Percentiles rank a stretch among this genome's conserved stretches.
Evolutionary conservation across 805 yeast genomes (phyloP).

Genomic region (Ogataea salicorniae): DNA sequence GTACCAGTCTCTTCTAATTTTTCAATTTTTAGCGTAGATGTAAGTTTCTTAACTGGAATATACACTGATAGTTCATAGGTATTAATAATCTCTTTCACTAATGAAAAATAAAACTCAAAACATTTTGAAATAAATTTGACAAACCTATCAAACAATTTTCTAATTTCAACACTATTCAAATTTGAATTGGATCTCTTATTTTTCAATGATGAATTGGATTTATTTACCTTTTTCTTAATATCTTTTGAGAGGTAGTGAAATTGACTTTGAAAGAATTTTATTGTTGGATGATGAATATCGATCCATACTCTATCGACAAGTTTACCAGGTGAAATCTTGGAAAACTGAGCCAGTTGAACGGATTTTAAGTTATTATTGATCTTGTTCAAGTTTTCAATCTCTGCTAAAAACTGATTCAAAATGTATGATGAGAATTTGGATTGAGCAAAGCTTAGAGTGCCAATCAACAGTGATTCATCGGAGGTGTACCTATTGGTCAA

Average conservation of each 20-base stretch:
- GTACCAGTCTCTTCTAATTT: background rate
- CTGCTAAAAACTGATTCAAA: slow-evolving; percentile 30
- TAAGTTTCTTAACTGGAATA: slow-evolving; percentile 28
- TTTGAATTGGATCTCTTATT: slow-evolving; percentile 6
- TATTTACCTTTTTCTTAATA: slow-evolving; percentile 15
- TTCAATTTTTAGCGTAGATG: slow-evolving; percentile 24
- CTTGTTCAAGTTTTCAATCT: slow-evolving; percentile 2
- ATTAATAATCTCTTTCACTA: slow-evolving; percentile 38
- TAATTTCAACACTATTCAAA: slow-evolving; percentile 43
- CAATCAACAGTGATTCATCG: slow-evolving; percentile 40
- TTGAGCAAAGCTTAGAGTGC: slow-evolving; percentile 45
- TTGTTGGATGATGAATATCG: slow-evolving; percentile 58
- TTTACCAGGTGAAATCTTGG: slow-evolving; percentile 16
- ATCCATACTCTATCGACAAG: slow-evolving; percentile 54
- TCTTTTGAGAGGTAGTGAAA: slow-evolving; percentile 19
- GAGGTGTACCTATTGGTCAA: slow-evolving; percentile 28
- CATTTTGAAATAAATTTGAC: slow-evolving; percentile 44
- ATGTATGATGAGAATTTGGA: slow-evolving; percentile 42
- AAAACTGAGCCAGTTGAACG: slow-evolving; percentile 1
- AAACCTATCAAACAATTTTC: slow-evolving; percentile 50
- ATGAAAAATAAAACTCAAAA: slow-evolving; percentile 40
- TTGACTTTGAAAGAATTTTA: slow-evolving; percentile 48
- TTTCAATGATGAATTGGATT: slow-evolving; percentile 1
- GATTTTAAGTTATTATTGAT: background rate
- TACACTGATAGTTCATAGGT: slow-evolving; percentile 34